Evolutionary conservation across 73 alveolate genomes (phyloP).

Genomic region (Stentor roeselii): DNA sequence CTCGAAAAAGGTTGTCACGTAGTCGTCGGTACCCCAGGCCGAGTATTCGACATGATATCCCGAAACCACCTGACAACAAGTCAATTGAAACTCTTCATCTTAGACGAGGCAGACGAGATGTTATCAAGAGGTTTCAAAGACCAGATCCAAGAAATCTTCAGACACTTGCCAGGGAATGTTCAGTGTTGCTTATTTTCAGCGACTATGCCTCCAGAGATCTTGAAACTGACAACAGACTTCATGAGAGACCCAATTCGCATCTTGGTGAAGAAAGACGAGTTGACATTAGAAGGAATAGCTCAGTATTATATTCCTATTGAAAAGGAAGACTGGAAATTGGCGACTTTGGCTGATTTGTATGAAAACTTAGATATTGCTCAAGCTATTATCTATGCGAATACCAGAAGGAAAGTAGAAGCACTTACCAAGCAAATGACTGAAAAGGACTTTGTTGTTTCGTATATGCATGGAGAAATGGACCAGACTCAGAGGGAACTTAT

Average conservation of each 20-base stretch:
- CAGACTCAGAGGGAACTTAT: constrained; percentile 96
- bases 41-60: constrained; percentile 95
- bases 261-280: constrained; percentile 95
- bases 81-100: constrained; percentile 73
- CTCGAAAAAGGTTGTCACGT: constrained; percentile 94
- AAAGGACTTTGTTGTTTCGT: constrained; percentile 78
- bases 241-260: constrained; percentile 90
- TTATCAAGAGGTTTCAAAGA: constrained; percentile 87
- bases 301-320: constrained; percentile 91
- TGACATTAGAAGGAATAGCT: constrained; percentile 98
- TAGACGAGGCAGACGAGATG: constrained; percentile 98
- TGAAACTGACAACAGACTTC: constrained; percentile 68
- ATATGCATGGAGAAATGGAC: constrained; percentile 96
- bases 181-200: constrained; percentile 90
- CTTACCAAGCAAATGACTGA: constrained; percentile 87
- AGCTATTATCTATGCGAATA: constrained; percentile 94
- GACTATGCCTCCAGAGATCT: constrained; percentile 88
- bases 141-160: constrained; percentile 89
- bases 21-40: constrained; percentile 98
- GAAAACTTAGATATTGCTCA: constrained; percentile 92
- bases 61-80: constrained; percentile 72
- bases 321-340: constrained; percentile 92
- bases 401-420: constrained; percentile 83
- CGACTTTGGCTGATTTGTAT: constrained; percentile 95
- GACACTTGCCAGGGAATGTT: constrained; percentile 85